Base-by-base conservation (phyloP, 2,329 filamentous ascomycete genomes). In the Paecilomyces niveus region DNA sequence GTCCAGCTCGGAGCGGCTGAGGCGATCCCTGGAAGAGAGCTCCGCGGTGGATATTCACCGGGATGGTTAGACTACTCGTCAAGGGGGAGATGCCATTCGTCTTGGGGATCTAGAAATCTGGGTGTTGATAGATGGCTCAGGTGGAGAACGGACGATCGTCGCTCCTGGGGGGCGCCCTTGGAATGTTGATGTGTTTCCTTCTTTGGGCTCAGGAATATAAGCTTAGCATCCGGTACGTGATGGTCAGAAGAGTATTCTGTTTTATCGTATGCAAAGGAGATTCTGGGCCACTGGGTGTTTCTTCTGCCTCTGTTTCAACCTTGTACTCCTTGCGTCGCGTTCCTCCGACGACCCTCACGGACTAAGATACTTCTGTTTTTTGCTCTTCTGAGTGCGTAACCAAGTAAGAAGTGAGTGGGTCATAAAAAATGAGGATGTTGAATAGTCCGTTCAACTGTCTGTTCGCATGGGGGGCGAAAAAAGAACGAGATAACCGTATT, bases 121-220 rank as follows among this genome's bases (percentile, higher is more conserved):
- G 50, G 22, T 52, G 50, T 52, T 52, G 50, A 54, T 54, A 32
- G 32, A 54, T 54, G 32, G 53, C 24, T 53, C 29, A 29, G 10
- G 32, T 32, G 53, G 32, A 54, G 32, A 29, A 54, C 13, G 29
- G 52, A 55, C 56, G 61, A 61, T 61, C 57, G 56, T 56, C 53
- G 57, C 55, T 45, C 54, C 56, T 52, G 21, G 51, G 57, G 61
- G 24, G 56, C 58, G 57, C 62, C 52, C 58, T 56, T 55, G 59
- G 56, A 57, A 58, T 33, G 18, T 55, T 53, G 56, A 61, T 54
- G 32, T 15, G 55, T 60, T 62, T 59, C 55, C 63, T 59, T 62
- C 56, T 60, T 58, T 61, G 59, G 63, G 63, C 62, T 64, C 57
- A 54, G 57, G 35, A 54, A 61, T 61, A 61, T 64, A 64, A 65